These are phyloP conservation scores for Suillus fuscotomentosus DNA, from an alignment of 768 basidiomycete genomes.

Conservation along the genomic window DNA sequence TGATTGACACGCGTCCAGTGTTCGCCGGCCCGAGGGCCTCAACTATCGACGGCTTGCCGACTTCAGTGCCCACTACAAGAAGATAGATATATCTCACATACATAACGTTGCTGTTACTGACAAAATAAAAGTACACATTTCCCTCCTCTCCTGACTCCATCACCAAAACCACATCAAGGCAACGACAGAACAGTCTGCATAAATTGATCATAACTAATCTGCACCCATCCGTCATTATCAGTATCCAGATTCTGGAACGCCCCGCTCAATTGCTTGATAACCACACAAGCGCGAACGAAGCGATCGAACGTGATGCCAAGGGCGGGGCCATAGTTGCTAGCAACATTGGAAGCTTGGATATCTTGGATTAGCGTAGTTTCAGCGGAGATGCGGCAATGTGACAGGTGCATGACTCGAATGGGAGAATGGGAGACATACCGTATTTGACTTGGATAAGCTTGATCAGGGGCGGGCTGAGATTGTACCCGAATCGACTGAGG, in stretches of 20 bases:
- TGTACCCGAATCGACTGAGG: conserved; percentile 76
- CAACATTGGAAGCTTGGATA: conserved; percentile 51
- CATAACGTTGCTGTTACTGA: neutral
- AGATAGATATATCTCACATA: neutral
- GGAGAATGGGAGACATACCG: conserved; percentile 43
- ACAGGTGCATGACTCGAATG: neutral
- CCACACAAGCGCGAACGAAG: conserved; percentile 84
- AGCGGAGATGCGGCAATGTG: conserved; percentile 5
- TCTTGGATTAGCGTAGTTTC: conserved; percentile 44
- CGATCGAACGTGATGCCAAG: conserved; percentile 81
- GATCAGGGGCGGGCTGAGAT: conserved; percentile 65
- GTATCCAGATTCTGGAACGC: conserved; percentile 64
- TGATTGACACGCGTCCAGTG: too few species aligned
- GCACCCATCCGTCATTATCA: conserved; percentile 55
- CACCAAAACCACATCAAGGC: conserved; percentile 31
- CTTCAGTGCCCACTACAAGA: neutral
- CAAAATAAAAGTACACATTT: neutral
- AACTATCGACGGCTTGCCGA: too few species aligned
- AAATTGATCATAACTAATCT: conserved; percentile 55
- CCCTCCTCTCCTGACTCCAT: neutral
- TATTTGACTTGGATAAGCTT: conserved; percentile 76
- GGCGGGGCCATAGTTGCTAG: conserved; percentile 30
- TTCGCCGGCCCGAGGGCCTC: too few species aligned
- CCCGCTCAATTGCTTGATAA: conserved; percentile 75
- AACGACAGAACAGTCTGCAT: conserved; percentile 48